These are phyloP conservation scores for Claviceps sp. DNA, from an alignment of 2,329 filamentous ascomycete species.

Conservation along the genomic window DNA sequence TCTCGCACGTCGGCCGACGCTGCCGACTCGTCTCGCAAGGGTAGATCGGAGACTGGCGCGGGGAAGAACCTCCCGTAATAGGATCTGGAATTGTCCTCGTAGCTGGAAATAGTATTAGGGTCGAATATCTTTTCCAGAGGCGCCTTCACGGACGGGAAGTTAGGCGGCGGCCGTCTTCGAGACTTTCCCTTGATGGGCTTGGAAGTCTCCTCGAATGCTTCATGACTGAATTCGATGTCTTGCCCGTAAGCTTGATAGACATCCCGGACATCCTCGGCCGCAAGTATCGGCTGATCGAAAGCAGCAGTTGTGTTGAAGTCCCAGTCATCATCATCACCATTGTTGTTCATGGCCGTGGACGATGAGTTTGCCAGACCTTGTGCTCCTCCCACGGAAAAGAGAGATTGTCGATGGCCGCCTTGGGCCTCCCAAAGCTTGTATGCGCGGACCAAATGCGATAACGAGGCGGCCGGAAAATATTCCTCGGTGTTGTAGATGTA, in stretches of 20 bases:
- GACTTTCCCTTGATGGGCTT: constrained; percentile 39
- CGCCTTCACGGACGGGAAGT: constrained; percentile 41
- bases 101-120: constrained; percentile 50
- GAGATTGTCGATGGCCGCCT: constrained; percentile 55
- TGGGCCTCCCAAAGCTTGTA: constrained; percentile 66
- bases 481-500: constrained; percentile 53
- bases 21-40: constrained; percentile 42
- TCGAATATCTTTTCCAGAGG: constrained; percentile 54
- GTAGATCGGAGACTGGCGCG: constrained; percentile 38
- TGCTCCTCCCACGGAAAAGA: constrained; percentile 47
- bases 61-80: constrained; percentile 41
- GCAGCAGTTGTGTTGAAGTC: constrained; percentile 53
- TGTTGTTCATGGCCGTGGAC: constrained; percentile 28
- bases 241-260: constrained; percentile 49
- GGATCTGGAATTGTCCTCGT: constrained; percentile 47
- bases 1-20: constrained; percentile 39
- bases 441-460: constrained; percentile 54
- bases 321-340: constrained; percentile 38
- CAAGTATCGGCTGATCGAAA: constrained; percentile 46
- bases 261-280: constrained; percentile 40
- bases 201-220: constrained; percentile 34
- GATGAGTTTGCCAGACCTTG: constrained; percentile 35
- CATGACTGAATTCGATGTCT: constrained; percentile 38
- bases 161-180: constrained; percentile 43
- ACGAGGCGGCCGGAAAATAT: constrained; percentile 48